phyloP scores from a whole-genome alignment of 345 rosid species.

The Combretum micranthum region DNA sequence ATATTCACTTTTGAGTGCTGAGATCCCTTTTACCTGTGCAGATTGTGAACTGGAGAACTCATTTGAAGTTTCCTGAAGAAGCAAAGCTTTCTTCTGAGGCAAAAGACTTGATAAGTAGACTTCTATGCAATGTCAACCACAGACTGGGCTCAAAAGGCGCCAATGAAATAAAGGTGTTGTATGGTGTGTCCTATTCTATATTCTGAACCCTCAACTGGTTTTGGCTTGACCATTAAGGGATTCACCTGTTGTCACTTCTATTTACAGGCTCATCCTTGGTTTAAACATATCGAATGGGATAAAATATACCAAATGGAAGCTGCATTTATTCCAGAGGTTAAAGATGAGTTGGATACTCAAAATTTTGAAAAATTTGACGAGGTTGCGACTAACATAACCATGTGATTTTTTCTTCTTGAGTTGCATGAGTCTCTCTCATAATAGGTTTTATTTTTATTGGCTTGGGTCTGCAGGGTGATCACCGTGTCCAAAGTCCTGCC shows the following conservation, averaged over 20 bases:
- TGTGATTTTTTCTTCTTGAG: neutral
- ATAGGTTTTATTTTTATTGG: constrained; percentile 11
- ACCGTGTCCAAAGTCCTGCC: constrained; percentile 20
- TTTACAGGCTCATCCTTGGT: constrained; percentile 81
- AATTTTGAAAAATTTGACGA: constrained; percentile 93
- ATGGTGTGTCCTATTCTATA: constrained; percentile 46
- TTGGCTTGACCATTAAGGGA: constrained; percentile 13
- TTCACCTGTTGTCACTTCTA: constrained; percentile 18
- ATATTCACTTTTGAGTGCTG: neutral
- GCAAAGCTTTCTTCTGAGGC: constrained; percentile 69
- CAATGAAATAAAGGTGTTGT: constrained; percentile 82
- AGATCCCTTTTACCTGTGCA: constrained; percentile 14
- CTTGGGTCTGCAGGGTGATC: constrained; percentile 25
- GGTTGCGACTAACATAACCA: constrained; percentile 28
- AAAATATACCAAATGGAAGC: constrained; percentile 78
- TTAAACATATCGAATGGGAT: constrained; percentile 68
- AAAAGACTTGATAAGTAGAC: constrained; percentile 64
- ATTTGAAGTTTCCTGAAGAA: constrained; percentile 94
- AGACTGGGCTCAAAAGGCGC: constrained; percentile 87
- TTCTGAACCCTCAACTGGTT: constrained; percentile 15
- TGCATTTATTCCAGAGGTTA: constrained; percentile 84
- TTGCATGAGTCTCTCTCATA: neutral
- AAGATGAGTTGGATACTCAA: constrained; percentile 89
- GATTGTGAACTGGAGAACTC: constrained; percentile 95
- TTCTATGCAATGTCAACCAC: constrained; percentile 73